Evolutionary conservation across 208 protist species (phyloP), one percentile per base, ranked within the genome.

Genomic region (Herpetomonas tarakana): DNA sequence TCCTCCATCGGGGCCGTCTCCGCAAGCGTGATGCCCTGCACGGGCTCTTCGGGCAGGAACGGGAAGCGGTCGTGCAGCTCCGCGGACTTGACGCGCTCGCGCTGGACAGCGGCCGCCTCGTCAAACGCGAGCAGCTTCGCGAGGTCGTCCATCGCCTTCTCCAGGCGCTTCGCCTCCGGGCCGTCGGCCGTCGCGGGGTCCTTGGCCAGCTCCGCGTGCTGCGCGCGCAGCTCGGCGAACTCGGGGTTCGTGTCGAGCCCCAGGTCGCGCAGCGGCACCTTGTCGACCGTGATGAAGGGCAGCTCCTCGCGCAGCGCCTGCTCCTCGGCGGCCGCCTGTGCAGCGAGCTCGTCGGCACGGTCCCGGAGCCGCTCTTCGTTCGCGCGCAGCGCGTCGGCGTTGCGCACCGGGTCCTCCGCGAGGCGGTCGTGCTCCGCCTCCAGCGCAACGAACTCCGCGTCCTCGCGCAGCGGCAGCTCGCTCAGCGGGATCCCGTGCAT

Each of bases 11-110:
- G 61, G 28, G 65, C 71, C 2, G 71, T 66, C 41, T 76, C 74
- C 18, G 49, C 70, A 12, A 78, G 62, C 52, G 62, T 45, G 35
- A 82, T 47, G 28, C 78, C 74, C 14, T 30, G 35, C 30, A 63
- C 67, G 59, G 71, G 74, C 63, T 81, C 74, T 54, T 78, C 70
- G 30, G 70, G 70, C 66, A 81, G 41, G 49, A 67, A 79, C 39
- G 71, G 71, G 56, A 71, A 76, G 52, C 62, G 62, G 19, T 71
- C 66, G 53, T 78, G 69, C 45, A 85, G 39, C 44, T 51, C 56
- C 35, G 77, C 52, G 29, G 54, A 56, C 21, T 71, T 61, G n/a
- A 78, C 25, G 9, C 70, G 67, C 14, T 51, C n/a, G 25, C 62
- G 72, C 9, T 45, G 67, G 21, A 7, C 22, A 38, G 49, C 58